Percentiles rank a stretch among this genome's conserved stretches.
phyloP scores from a whole-genome alignment of 2,329 filamentous ascomycete species.

The Akanthomyces lecanii region DNA sequence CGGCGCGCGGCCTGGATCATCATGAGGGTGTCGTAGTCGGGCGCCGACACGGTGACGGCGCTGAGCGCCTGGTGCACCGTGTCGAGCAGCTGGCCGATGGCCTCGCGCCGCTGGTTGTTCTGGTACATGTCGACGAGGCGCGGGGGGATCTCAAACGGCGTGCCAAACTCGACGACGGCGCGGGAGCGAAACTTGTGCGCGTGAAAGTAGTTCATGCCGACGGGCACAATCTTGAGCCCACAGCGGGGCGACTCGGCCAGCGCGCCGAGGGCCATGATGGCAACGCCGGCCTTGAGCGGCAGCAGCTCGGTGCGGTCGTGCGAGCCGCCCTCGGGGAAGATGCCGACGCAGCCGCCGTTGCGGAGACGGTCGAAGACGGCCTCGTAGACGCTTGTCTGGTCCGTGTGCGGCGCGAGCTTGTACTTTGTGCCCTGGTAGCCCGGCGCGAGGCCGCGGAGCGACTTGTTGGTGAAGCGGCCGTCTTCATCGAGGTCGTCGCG shows the following conservation, averaged over 20 bases:
- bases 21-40: conserved; percentile 96
- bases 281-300: conserved; percentile 91
- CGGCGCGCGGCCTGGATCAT: conserved; percentile 90
- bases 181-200: conserved; percentile 96
- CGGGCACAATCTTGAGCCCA: conserved; percentile 89
- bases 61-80: conserved; percentile 80
- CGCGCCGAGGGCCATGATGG: conserved; percentile 94
- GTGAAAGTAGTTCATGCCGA: conserved; percentile 99
- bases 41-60: conserved; percentile 84
- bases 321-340: conserved; percentile 95
- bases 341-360: conserved; percentile 83
- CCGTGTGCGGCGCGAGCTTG: conserved; percentile 87
- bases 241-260: conserved; percentile 81
- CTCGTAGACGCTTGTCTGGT: conserved; percentile 90
- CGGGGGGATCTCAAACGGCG: conserved; percentile 76
- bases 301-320: conserved; percentile 90
- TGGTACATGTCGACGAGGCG: conserved; percentile 84
- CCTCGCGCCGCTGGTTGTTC: conserved; percentile 76
- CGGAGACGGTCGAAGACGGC: conserved; percentile 83
- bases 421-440: conserved; percentile 75
- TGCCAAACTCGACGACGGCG: conserved; percentile 92
- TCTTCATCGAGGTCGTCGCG: conserved; percentile 66
- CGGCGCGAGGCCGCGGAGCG: conserved; percentile 49
- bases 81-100: conserved; percentile 80
- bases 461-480: conserved; percentile 56